These are phyloP conservation scores for Datura wrightii DNA, from an alignment of 257 asterid species.

Conservation along the genomic window DNA sequence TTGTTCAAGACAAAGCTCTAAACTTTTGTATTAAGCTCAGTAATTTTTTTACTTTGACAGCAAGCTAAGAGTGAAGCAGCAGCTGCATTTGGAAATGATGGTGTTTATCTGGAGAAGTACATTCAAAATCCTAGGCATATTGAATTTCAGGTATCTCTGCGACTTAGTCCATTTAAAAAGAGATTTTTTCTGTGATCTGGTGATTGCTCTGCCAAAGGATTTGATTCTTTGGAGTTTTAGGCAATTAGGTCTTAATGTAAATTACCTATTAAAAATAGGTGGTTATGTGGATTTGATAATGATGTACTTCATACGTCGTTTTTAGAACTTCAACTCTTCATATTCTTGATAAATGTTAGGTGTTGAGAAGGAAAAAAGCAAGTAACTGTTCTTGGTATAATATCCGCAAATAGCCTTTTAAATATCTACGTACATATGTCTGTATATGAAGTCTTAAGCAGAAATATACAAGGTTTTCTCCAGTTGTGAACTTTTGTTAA, in stretches of 20 bases:
- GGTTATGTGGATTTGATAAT: neutral
- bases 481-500: neutral
- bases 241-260: neutral
- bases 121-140: conserved; percentile 93
- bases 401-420: neutral
- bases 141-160: conserved; percentile 55
- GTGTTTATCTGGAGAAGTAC: conserved; percentile 92
- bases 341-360: neutral
- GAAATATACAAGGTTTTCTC: neutral
- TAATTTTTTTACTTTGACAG: conserved; percentile 28
- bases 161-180: neutral
- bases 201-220: neutral
- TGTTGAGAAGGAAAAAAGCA: neutral
- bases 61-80: conserved; percentile 88
- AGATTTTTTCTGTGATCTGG: neutral
- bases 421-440: neutral
- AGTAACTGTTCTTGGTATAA: neutral
- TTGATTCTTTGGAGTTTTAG: neutral
- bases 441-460: neutral
- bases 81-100: conserved; percentile 97
- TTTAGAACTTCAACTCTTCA: neutral
- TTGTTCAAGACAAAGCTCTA: neutral
- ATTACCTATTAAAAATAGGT: neutral
- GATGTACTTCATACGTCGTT: no score
- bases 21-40: neutral